Evolutionary conservation across 805 yeast species (phyloP), one percentile per base, ranked within the genome.

Genomic region (Ogataea nakhonphanomensis): DNA sequence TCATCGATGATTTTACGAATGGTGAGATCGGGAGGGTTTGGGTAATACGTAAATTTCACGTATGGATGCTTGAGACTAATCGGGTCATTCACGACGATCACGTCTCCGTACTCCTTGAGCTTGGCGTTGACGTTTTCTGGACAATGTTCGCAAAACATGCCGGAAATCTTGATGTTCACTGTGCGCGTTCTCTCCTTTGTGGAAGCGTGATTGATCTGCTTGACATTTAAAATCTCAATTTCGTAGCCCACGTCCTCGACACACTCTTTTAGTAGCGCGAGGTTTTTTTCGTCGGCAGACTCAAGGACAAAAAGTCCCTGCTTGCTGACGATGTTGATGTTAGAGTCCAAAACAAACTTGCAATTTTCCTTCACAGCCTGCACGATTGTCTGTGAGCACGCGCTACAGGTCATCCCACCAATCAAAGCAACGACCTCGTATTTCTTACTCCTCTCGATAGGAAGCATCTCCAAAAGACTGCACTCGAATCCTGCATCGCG

Each of bases 331-430:
- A 74, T 67, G 44, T 77, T 78, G 30, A 84, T 69, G 7, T 76
- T 74, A 25, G 71, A 67, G 12, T 73, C 77, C 13, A 70, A 59
- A 3, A 84, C 74, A 55, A 74, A 79, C 2, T 75, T 71, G 22
- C 53, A 49, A 28, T 80, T 58, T 7, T 67, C 74, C 22, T 55
- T 58, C 21, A 65, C 76, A 23, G 76, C 71, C 10, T 69, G 59
- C 8, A 64, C 57, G n/a, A 84, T 75, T 0, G 89, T 66, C 31
- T 70, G 69, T 1, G 78, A 78, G 59, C 93, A 57, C 0, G 87
- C 77, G 7, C 84, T 79, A 61, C 91, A 84, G 0, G 88, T 78
- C 58, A 84, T 82, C 3, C 90, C 91, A 8, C 82, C 84, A 31
- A 84, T 76, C 0, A 78, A 62, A 1, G 87, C 88, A 8, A 70